A percentile compares a stretch with the other conserved stretches of the same genome.
Evolutionary conservation across 345 rosid species (phyloP).

Genomic region (Rhizophora mangle): DNA sequence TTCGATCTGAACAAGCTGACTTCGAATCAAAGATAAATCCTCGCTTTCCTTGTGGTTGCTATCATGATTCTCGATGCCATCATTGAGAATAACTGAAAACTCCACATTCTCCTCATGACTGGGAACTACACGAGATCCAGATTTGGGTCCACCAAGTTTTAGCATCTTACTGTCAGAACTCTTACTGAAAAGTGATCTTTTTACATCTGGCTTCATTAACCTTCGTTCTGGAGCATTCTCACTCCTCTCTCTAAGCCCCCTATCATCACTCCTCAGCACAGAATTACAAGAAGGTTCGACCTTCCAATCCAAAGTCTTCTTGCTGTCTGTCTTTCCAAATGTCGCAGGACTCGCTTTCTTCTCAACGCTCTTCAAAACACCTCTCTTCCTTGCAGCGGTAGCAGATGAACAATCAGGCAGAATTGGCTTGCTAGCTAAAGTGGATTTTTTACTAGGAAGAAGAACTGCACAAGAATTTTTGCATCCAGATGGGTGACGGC

Average conservation of each 20-base stretch:
- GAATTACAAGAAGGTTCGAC: constrained; percentile 36
- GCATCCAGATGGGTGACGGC: constrained; percentile 39
- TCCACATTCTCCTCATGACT: constrained; percentile 38
- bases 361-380: constrained; percentile 40
- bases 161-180: constrained; percentile 47
- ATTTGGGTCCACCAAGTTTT: constrained; percentile 47
- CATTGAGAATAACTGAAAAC: constrained; percentile 36
- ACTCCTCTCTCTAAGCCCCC: constrained; percentile 32
- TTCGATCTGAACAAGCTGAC: constrained; percentile 87
- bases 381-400: constrained; percentile 45
- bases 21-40: constrained; percentile 70
- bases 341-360: constrained; percentile 39
- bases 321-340: constrained; percentile 34
- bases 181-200: constrained; percentile 42
- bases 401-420: constrained; percentile 51
- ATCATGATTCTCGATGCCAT: constrained; percentile 46
- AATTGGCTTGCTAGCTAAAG: constrained; percentile 37
- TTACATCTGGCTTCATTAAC: constrained; percentile 42
- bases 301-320: constrained; percentile 55
- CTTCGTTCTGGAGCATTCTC: constrained; percentile 23
- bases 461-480: constrained; percentile 35
- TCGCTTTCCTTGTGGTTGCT: constrained; percentile 63
- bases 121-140: constrained; percentile 60
- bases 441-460: constrained; percentile 37
- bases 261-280: constrained; percentile 27